A percentile compares a stretch with the other conserved stretches of the same genome.
Conservation (phyloP, 2,329 filamentous ascomycete species). For the Graphiopsis chlorocephala region DNA sequence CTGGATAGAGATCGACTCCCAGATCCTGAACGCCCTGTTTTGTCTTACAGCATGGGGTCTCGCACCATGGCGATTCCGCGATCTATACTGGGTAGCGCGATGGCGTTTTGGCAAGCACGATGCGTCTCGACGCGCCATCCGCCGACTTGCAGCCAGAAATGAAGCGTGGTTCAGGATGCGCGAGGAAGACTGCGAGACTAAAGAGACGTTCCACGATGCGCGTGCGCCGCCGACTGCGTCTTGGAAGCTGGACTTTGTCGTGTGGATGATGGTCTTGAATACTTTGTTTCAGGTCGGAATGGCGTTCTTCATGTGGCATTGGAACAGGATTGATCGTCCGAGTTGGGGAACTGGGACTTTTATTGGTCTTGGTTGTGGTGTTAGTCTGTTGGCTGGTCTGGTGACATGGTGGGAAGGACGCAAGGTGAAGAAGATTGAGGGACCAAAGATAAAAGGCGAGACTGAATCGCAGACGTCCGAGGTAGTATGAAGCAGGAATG, state of each 20-base stretch:
- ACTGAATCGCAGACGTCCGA: not conserved
- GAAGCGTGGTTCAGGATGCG: constrained; percentile 22
- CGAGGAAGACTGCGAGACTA: constrained; percentile 40
- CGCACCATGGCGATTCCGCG: constrained; percentile 76
- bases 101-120: constrained; percentile 58
- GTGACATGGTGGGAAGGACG: constrained; percentile 16
- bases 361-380: constrained; percentile 16
- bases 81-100: constrained; percentile 67
- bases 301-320: constrained; percentile 71
- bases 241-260: constrained; percentile 73
- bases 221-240: constrained; percentile 62
- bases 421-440: constrained; percentile 17
- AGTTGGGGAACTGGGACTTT: constrained; percentile 15
- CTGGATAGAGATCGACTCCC: constrained; percentile 83
- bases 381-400: constrained; percentile 15
- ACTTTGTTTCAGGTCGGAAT: constrained; percentile 70
- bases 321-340: constrained; percentile 17
- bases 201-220: constrained; percentile 46
- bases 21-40: constrained; percentile 80
- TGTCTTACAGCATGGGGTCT: constrained; percentile 81
- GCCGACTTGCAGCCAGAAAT: constrained; percentile 10
- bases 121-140: constrained; percentile 43
- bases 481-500: not conserved
- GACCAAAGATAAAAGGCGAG: constrained; percentile 2
- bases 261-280: constrained; percentile 74